Percentiles rank a stretch among this genome's conserved stretches.
phyloP scores from a whole-genome alignment of 495 filamentous ascomycete species.

The Aspergillus cavernicola region DNA sequence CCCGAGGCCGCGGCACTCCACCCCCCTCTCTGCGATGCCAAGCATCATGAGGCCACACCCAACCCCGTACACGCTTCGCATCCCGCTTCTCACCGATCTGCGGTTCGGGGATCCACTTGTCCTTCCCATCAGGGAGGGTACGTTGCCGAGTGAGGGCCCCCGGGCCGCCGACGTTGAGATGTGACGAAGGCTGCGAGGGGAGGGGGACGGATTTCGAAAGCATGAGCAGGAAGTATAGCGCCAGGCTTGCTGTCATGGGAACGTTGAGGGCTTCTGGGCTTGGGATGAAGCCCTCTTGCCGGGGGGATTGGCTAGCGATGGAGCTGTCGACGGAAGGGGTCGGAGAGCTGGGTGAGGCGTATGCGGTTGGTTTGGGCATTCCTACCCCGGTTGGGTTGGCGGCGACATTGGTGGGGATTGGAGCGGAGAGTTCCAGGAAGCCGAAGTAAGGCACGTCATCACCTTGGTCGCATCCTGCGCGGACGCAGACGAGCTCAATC shows the following conservation, averaged over 20 bases:
- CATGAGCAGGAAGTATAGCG: constrained; percentile 77
- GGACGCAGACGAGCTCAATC: constrained; percentile 88
- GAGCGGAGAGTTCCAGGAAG: constrained; percentile 68
- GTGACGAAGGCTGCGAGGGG: constrained; percentile 63
- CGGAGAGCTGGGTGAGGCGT: constrained; percentile 16
- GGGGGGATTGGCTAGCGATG: constrained; percentile 19
- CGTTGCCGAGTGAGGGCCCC: constrained; percentile 71
- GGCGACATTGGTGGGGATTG: constrained; percentile 50
- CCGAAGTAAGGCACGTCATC: constrained; percentile 77
- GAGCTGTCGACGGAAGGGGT: constrained; percentile 20
- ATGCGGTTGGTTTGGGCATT: not conserved
- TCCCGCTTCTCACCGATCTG: constrained; percentile 78
- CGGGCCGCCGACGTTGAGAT: constrained; percentile 76
- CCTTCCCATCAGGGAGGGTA: constrained; percentile 57
- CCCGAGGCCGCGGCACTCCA: constrained; percentile 25
- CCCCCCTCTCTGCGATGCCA: constrained; percentile 54
- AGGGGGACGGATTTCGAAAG: constrained; percentile 71
- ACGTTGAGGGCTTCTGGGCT: constrained; percentile 27
- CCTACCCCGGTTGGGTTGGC: not conserved
- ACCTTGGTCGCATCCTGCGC: constrained; percentile 64
- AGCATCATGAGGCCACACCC: constrained; percentile 78
- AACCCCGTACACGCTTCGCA: constrained; percentile 77
- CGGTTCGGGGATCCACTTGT: constrained; percentile 84
- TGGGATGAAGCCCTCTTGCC: constrained; percentile 12
- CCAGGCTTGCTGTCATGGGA: constrained; percentile 66